These are phyloP conservation scores for Cladorrhinum samala DNA, from an alignment of 495 filamentous ascomycete genomes.

Conservation along the genomic window DNA sequence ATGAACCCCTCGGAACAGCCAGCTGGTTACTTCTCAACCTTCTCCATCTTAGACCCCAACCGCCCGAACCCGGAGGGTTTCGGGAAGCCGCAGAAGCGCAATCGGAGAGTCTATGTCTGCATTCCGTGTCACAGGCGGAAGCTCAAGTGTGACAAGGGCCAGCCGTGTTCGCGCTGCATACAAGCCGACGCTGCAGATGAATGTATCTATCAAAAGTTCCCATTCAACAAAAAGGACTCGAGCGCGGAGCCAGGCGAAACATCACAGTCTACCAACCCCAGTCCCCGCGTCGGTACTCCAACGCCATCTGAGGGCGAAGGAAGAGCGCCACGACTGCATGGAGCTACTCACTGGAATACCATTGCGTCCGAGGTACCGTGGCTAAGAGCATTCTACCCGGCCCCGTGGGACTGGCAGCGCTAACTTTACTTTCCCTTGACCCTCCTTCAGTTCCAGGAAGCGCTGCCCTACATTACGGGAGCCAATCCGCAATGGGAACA, in stretches of 20 bases:
- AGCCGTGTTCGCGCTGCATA: conserved; percentile 23
- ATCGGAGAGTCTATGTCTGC: conserved; percentile 25
- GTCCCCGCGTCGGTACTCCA: not conserved
- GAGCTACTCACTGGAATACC: conserved; percentile 19
- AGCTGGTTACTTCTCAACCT: conserved; percentile 26
- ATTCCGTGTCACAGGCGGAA: conserved; percentile 27
- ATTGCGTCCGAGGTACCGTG: conserved; percentile 21
- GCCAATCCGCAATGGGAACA: conserved; percentile 18
- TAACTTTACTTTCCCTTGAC: not conserved
- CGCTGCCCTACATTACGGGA: conserved; percentile 18
- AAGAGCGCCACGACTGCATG: conserved; percentile 8
- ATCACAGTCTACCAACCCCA: conserved; percentile 1
- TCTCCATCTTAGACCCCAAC: conserved; percentile 22
- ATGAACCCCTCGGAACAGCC: conserved; percentile 18
- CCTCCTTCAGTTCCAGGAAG: conserved; percentile 18
- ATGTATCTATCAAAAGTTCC: conserved; percentile 21
- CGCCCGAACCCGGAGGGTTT: conserved; percentile 14
- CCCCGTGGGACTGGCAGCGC: not conserved
- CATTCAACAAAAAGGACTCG: conserved; percentile 9
- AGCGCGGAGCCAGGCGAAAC: conserved; percentile 6
- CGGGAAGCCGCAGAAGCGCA: conserved; percentile 19
- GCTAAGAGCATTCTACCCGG: not conserved
- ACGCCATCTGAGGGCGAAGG: conserved; percentile 2
- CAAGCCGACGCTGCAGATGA: conserved; percentile 17
- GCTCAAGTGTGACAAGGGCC: conserved; percentile 25